Base-by-base conservation (phyloP, 306 rosid species). In the Rosa lucieae region DNA sequence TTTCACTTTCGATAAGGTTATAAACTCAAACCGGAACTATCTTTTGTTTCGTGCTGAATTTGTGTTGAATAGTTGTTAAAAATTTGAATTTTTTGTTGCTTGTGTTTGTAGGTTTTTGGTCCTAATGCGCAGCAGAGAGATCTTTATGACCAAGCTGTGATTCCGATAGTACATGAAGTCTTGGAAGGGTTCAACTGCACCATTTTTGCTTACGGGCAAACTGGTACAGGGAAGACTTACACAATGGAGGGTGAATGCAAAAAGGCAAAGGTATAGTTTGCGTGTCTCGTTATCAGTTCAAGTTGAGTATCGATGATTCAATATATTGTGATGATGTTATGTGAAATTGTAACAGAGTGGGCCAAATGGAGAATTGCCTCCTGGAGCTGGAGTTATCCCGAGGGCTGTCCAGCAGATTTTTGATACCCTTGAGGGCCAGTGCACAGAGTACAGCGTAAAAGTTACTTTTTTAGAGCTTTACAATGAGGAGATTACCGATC, bases 201-300 rank as follows among this genome's bases (percentile, higher is more conserved):
- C 40, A 92, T 94, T 73, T 92, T 94, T 77, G 98, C 97, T 0
- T 90, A 94, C 77, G 98, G 98, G 56, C 98, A 94, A 87, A 94
- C 98, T 17, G 98, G 98, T 69, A 94, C 97, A 0, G 97, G 98
- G 12, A 94, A 94, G 85, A 94, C 98, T 0, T 92, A 85, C 80
- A 94, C 98, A 0, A 94, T 94, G 98, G 98, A 94, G 85, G 98
- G 98, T 51, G 98, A 94, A 77, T 92, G 93, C 83, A 94, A 94
- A 84, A 89, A 88, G 83, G 55, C 98, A 10, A 92, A 90, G 98
- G 98, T 94, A 85, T 48, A 3, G 40, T 80, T 67, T 74, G 29
- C 69, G 8, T 53, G 74, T 70, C 1, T 48, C 6, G 5, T 55
- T 2, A 26, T 75, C 17, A 26, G 37, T 37, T 73, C 70, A 18